These are phyloP conservation scores for Raphanus raphanistrum DNA, from an alignment of 345 rosid genomes.

Conservation along the genomic window DNA sequence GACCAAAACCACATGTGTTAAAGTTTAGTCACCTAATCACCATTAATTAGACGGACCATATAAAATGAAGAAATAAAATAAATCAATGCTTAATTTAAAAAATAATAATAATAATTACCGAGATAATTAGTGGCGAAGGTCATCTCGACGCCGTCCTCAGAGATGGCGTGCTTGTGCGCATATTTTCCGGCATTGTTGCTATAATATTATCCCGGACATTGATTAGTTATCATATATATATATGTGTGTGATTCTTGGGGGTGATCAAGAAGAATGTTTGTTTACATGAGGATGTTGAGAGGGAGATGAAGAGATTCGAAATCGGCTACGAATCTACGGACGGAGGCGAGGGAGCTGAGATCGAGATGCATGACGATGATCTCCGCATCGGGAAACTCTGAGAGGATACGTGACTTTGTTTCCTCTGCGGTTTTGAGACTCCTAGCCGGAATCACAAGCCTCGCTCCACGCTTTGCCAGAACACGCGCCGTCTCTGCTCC, in stretches of 20 bases:
- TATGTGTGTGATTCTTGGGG: not conserved
- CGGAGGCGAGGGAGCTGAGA: slow-evolving; percentile 82
- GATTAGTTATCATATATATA: not conserved
- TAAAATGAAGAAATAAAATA: not conserved
- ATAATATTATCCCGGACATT: not conserved
- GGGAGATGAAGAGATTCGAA: slow-evolving; percentile 71
- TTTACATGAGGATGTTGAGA: slow-evolving; percentile 76
- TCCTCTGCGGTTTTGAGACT: slow-evolving; percentile 86
- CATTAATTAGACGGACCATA: not conserved
- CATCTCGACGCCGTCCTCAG: slow-evolving; percentile 97
- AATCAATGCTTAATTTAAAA: not conserved
- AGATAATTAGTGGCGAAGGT: slow-evolving; percentile 91
- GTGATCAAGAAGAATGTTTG: not conserved
- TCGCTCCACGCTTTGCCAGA: slow-evolving; percentile 72
- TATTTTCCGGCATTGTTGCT: slow-evolving; percentile 93
- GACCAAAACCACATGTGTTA: not conserved
- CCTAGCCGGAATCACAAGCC: slow-evolving; percentile 82
- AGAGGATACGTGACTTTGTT: slow-evolving; percentile 60
- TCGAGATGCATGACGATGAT: slow-evolving; percentile 81
- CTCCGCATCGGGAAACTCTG: slow-evolving; percentile 70
- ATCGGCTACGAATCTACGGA: slow-evolving; percentile 62
- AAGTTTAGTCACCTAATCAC: not conserved
- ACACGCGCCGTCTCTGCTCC: slow-evolving; percentile 96
- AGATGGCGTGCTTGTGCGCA: slow-evolving; percentile 71
- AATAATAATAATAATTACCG: slow-evolving; percentile 16